A percentile compares a stretch with the other conserved stretches of the same genome.
These are phyloP conservation scores for Cladosporium sp. DNA, from an alignment of 2,329 filamentous ascomycete genomes.

Conservation along the genomic window DNA sequence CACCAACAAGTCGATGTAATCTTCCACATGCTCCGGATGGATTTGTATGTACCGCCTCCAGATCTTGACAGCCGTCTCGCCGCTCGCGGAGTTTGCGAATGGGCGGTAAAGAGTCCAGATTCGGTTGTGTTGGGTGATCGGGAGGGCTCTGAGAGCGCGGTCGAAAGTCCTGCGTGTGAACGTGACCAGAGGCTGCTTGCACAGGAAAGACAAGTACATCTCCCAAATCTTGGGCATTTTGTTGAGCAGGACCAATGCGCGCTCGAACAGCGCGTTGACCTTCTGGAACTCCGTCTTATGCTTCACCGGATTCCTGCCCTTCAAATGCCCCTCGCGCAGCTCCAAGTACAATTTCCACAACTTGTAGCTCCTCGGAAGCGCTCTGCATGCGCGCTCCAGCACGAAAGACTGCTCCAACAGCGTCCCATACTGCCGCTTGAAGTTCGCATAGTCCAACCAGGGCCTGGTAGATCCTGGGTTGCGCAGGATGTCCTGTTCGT, in stretches of 20 bases:
- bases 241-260: slow-evolving; percentile 86
- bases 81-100: slow-evolving; percentile 86
- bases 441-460: slow-evolving; percentile 90
- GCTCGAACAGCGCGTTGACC: slow-evolving; percentile 91
- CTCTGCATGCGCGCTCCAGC: slow-evolving; percentile 84
- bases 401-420: slow-evolving; percentile 79
- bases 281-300: slow-evolving; percentile 81
- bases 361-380: slow-evolving; percentile 93
- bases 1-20: slow-evolving; percentile 85
- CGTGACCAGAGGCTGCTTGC: slow-evolving; percentile 87
- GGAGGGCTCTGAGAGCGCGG: slow-evolving; percentile 81
- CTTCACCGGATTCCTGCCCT: slow-evolving; percentile 74
- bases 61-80: slow-evolving; percentile 84
- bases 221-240: slow-evolving; percentile 99
- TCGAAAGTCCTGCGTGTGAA: slow-evolving; percentile 84
- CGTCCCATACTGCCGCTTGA: slow-evolving; percentile 82
- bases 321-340: slow-evolving; percentile 63
- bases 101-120: slow-evolving; percentile 90
- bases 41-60: slow-evolving; percentile 97
- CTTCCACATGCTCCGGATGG: slow-evolving; percentile 89
- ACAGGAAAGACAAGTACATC: slow-evolving; percentile 87
- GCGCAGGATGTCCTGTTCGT: slow-evolving; percentile 91
- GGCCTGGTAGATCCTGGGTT: slow-evolving; percentile 82
- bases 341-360: slow-evolving; percentile 96
- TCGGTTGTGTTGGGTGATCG: slow-evolving; percentile 89